These are phyloP conservation scores for Neonectria hederae DNA, from an alignment of 2,329 filamentous ascomycete genomes.

Conservation along the genomic window DNA sequence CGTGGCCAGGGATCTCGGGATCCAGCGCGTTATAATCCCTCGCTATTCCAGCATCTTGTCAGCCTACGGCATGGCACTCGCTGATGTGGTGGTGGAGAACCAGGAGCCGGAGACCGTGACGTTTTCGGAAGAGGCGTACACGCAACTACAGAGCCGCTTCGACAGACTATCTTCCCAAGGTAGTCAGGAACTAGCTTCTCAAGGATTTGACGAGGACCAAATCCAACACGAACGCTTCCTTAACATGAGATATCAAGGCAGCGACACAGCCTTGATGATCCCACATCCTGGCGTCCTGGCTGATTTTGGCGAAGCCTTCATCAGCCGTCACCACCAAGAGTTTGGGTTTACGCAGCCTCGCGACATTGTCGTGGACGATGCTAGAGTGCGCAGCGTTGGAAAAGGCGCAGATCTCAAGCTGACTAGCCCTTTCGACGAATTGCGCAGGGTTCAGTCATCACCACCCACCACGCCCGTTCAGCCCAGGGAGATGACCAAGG, in stretches of 20 bases:
- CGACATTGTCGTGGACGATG: slow-evolving; percentile 9
- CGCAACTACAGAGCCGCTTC: neutral
- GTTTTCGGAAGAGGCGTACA: neutral
- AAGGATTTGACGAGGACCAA: slow-evolving; percentile 5
- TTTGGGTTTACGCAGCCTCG: slow-evolving; percentile 66
- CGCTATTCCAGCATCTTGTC: slow-evolving; percentile 56
- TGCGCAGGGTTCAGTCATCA: slow-evolving; percentile 1
- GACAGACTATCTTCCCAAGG: slow-evolving; percentile 1
- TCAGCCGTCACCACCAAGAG: slow-evolving; percentile 75
- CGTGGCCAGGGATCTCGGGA: slow-evolving; percentile 51
- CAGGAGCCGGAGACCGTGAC: slow-evolving; percentile 32
- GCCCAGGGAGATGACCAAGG: neutral
- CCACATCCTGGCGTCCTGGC: neutral
- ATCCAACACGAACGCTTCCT: slow-evolving; percentile 9
- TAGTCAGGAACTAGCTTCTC: neutral
- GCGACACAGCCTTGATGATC: slow-evolving; percentile 10
- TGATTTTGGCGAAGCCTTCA: slow-evolving; percentile 62
- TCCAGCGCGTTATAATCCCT: slow-evolving; percentile 52
- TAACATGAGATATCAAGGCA: slow-evolving; percentile 17
- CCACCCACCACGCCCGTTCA: neutral
- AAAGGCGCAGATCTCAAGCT: slow-evolving; percentile 13
- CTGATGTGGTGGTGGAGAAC: slow-evolving; percentile 52
- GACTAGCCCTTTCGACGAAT: slow-evolving; percentile 7
- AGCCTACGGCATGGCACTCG: slow-evolving; percentile 54
- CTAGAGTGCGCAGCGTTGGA: slow-evolving; percentile 7